Percentiles rank a stretch among this genome's conserved stretches.
These are phyloP conservation scores for Fusarium pilosicola DNA, from an alignment of 2,329 filamentous ascomycete species.

Conservation along the genomic window DNA sequence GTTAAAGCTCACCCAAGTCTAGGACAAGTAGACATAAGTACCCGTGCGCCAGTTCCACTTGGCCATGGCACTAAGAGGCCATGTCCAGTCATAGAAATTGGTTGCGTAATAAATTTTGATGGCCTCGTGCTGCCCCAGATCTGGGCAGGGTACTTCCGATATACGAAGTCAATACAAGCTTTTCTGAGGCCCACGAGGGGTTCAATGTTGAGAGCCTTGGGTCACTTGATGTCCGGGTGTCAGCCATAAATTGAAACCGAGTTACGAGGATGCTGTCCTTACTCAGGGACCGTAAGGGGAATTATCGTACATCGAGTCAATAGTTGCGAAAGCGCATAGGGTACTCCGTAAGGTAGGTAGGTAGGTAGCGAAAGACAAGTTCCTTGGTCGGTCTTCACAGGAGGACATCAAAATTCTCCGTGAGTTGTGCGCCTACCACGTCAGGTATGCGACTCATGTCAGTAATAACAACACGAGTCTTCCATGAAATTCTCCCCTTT, in stretches of 20 bases:
- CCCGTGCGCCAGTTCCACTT: conserved; percentile 26
- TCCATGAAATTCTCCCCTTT: not conserved
- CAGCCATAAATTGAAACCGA: not conserved
- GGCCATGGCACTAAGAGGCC: conserved; percentile 9
- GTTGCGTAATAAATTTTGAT: conserved; percentile 34
- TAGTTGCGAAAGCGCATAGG: not conserved
- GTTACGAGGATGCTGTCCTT: not conserved
- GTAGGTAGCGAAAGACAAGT: too few species aligned
- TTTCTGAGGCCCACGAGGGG: conserved; percentile 10
- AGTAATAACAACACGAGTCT: not conserved
- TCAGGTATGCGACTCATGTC: not conserved
- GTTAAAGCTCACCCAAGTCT: conserved; percentile 13
- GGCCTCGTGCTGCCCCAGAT: conserved; percentile 38
- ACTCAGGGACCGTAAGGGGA: not conserved
- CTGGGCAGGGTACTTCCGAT: conserved; percentile 32
- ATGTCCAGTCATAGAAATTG: conserved; percentile 23
- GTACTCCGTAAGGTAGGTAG: not conserved
- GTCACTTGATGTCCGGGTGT: not conserved
- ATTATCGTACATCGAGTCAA: not conserved
- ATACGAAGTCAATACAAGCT: conserved; percentile 37
- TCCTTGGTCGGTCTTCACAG: not conserved
- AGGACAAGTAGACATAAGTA: conserved; percentile 34
- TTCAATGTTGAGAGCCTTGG: not conserved
- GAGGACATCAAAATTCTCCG: not conserved
- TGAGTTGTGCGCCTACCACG: not conserved